phyloP scores from a whole-genome alignment of 2,329 filamentous ascomycete species.

The Curvularia sp. region DNA sequence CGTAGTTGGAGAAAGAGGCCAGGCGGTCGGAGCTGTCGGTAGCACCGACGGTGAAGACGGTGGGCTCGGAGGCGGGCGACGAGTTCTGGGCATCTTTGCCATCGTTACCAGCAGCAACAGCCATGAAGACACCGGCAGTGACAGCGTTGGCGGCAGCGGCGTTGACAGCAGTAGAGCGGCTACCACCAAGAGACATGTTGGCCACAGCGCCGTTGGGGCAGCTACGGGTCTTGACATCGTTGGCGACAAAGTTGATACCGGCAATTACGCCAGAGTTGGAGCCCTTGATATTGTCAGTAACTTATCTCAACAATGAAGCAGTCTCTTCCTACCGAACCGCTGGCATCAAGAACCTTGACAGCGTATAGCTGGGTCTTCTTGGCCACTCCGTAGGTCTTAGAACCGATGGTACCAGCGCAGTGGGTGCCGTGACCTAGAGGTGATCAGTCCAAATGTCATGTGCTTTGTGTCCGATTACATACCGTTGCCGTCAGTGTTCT shows the following conservation, averaged over 20 bases:
- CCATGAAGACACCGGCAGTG: slow-evolving; percentile 50
- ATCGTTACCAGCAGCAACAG: slow-evolving; percentile 53
- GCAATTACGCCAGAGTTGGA: slow-evolving; percentile 52
- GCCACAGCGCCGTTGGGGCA: slow-evolving; percentile 49
- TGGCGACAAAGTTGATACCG: slow-evolving; percentile 50
- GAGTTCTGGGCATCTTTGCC: slow-evolving; percentile 41
- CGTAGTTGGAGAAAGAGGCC: slow-evolving; percentile 53
- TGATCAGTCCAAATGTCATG: background rate
- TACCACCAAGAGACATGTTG: slow-evolving; percentile 53
- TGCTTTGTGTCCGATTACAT: background rate
- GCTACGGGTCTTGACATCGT: slow-evolving; percentile 45
- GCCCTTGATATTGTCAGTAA: slow-evolving; percentile 39
- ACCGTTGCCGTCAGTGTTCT: slow-evolving; percentile 46
- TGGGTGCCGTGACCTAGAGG: slow-evolving; percentile 49
- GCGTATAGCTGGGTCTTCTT: slow-evolving; percentile 51
- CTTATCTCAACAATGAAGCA: slow-evolving; percentile 8
- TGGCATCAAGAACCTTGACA: slow-evolving; percentile 52
- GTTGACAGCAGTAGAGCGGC: slow-evolving; percentile 49
- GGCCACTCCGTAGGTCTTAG: slow-evolving; percentile 50
- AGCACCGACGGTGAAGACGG: slow-evolving; percentile 52
- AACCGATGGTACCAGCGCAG: slow-evolving; percentile 49
- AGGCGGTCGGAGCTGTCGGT: slow-evolving; percentile 48
- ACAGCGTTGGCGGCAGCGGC: slow-evolving; percentile 49
- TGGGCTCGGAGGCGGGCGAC: slow-evolving; percentile 51
- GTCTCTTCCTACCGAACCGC: slow-evolving; percentile 41